phyloP scores from a whole-genome alignment of 2,329 filamentous ascomycete genomes.

The Alternaria gansuensis region DNA sequence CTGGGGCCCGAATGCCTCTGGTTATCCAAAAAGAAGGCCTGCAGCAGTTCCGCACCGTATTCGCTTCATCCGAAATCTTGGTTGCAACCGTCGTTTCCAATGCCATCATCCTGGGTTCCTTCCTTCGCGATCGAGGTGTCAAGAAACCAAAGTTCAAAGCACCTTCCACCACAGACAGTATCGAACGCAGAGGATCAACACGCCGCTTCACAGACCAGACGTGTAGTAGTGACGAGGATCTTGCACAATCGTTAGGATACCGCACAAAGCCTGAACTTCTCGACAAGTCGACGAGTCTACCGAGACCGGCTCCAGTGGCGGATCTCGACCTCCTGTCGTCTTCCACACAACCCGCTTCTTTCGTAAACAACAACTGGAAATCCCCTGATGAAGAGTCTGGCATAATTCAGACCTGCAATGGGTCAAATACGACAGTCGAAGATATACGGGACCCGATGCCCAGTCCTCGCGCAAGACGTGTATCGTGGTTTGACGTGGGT shows the following conservation, averaged over 20 bases:
- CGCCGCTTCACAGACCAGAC: slow-evolving; percentile 71
- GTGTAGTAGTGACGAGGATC: slow-evolving; percentile 91
- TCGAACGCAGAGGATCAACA: slow-evolving; percentile 66
- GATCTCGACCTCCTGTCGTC: slow-evolving; percentile 41
- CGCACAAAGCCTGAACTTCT: slow-evolving; percentile 65
- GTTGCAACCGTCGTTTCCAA: slow-evolving; percentile 90
- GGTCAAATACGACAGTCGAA: slow-evolving; percentile 33
- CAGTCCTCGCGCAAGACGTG: slow-evolving; percentile 58
- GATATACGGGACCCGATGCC: slow-evolving; percentile 49
- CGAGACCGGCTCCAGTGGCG: slow-evolving; percentile 52
- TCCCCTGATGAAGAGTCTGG: slow-evolving; percentile 41
- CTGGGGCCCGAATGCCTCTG: slow-evolving; percentile 79
- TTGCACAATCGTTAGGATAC: slow-evolving; percentile 81
- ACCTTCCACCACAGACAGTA: slow-evolving; percentile 61
- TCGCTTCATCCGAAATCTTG: slow-evolving; percentile 89
- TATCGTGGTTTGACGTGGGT: slow-evolving; percentile 88
- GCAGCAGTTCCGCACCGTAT: slow-evolving; percentile 86
- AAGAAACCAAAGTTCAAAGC: slow-evolving; percentile 84
- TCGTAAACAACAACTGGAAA: slow-evolving; percentile 46
- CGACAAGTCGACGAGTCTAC: slow-evolving; percentile 53
- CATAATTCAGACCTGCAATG: slow-evolving; percentile 31
- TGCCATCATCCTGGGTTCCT: slow-evolving; percentile 87
- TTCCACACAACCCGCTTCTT: slow-evolving; percentile 34
- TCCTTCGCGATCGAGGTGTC: slow-evolving; percentile 85
- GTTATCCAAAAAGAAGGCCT: slow-evolving; percentile 75